Base-by-base conservation (phyloP, 163 green algal genomes). In the Trebouxia gelatinosa region DNA sequence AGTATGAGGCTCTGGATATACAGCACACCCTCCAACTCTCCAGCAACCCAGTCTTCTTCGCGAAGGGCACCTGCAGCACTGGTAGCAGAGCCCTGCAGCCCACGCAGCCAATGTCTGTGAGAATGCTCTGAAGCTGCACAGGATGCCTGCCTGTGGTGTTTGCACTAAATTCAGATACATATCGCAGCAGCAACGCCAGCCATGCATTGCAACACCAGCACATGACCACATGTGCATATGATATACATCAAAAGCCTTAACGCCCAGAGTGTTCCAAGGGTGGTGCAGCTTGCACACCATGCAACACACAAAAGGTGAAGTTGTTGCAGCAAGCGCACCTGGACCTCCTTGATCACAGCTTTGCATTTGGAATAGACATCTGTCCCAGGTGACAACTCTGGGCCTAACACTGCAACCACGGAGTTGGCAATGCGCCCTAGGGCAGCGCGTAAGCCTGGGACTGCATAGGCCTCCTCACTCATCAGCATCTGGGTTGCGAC, bases 1-100 rank as follows among this genome's bases (percentile, higher is more conserved):
- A 98, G 87, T 23, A 96, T 87, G 35, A 98, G 87, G 87, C 97
- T 94, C 87, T 98, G 94, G 6, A 90, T 90, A 83, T 97, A 98
- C 74, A 96, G 85, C 50, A 98, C 94, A 21, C 79, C 79, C 82
- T 93, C 85, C 35, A 95, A 86, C 31, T 88, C 84, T 2, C 82
- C 85, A 2, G 80, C 80, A n/a, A 86, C 59, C 0, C 65, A 68
- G 35, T 88, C 85, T 37, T 80, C 80, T 50, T 80, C 74, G 9
- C 37, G 54, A 34, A 77, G 39, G 5, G 29, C 35, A 29, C 75
- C 46, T 13, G 43, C 28, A 23, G 46, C 67, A 34, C 11, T 58
- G 31, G 28, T 35, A 34, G 28, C 46, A 61, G 28, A 61, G 9
- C 38, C 39, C 74, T 80, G 58, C 26, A 9, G 17, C 28, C 16